Conservation (phyloP, 2,329 filamentous ascomycete species). For the Incumbomyces lentus region DNA sequence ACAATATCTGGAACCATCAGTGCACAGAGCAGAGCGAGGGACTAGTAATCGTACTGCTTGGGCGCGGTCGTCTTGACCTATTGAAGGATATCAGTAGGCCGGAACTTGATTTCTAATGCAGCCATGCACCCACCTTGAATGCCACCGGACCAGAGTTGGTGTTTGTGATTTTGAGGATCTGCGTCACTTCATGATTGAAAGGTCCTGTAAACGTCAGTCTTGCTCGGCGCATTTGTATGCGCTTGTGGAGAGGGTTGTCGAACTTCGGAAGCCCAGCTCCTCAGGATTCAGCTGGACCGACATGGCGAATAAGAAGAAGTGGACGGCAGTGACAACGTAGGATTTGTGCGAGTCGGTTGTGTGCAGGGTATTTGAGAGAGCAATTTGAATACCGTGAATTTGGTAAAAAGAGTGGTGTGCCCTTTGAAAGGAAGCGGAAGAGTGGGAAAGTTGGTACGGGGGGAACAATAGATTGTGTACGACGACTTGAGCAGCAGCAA, state of each 20-base stretch:
- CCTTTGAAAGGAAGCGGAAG: no score
- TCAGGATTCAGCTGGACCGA: slow-evolving; percentile 85
- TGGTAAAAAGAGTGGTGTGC: no score
- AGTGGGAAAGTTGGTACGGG: no score
- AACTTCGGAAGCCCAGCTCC: slow-evolving; percentile 89
- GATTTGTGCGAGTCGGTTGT: no score
- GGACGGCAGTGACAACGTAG: no score
- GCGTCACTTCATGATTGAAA: slow-evolving; percentile 54
- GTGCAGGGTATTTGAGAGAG: not conserved
- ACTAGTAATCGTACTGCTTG: slow-evolving; percentile 68
- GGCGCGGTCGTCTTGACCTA: slow-evolving; percentile 98
- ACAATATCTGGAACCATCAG: slow-evolving; percentile 62
- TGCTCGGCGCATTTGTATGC: not conserved
- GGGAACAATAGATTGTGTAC: not conserved
- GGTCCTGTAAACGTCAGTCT: slow-evolving; percentile 39
- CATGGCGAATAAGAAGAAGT: slow-evolving; percentile 47
- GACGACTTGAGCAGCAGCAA: not conserved
- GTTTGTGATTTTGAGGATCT: slow-evolving; percentile 51
- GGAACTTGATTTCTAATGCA: slow-evolving; percentile 3
- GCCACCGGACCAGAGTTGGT: slow-evolving; percentile 48
- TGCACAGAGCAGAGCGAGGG: slow-evolving; percentile 10
- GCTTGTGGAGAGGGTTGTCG: slow-evolving; percentile 18
- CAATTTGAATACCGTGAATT: not conserved
- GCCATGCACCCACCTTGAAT: slow-evolving; percentile 42
- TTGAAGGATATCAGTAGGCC: slow-evolving; percentile 19